Evolutionary conservation across 257 asterid genomes (phyloP), one percentile per base, ranked within the genome.

Genomic region (Phtheirospermum japonicum): DNA sequence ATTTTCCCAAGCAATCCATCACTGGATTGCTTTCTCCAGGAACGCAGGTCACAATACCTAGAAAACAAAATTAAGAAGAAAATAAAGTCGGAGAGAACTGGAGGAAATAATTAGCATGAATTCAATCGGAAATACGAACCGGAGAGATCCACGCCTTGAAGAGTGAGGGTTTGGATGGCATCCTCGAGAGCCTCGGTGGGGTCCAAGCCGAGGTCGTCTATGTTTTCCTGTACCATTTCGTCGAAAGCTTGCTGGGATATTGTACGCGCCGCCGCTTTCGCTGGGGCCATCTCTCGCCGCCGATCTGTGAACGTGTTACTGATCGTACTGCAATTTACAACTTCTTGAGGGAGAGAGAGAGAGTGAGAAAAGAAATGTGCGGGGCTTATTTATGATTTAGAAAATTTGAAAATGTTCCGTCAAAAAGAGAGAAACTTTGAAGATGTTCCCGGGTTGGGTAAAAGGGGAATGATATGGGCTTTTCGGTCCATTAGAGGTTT

Each of bases 81-180:
- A 36, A 36, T 36, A 73, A 52, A 63, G 45, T 39, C 60, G 33
- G 28, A 9, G 20, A 28, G 4, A 34, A 42, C 4, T 8, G 4
- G 34, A 32, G 61, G 2, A 28, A 0, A 45, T 3, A 43, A 23
- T 6, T 55, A 14, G 28, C 57, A 48, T 4, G 33, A 56, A 56
- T 16, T n/a, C 7, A 28, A 53, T 57, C 26, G 45, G 61, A 20
- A 56, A 12, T 46, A 67, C 73, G 36, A 42, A 76, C 97, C 96
- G 53, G 94, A 80, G 65, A 89, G 99, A 86, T 89, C 89, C 66
- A 89, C 96, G 78, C 91, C 91, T 80, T 85, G 99, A 59, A 89
- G 90, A 8, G 94, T 77, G 43, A 93, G 95, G 31, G 99, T 89
- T 63, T 93, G 76, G 71, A 93, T 66, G 65, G 87, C 97, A 76